Base-by-base conservation (phyloP, 768 basidiomycete species). In the Xerocomellus intermedius region DNA sequence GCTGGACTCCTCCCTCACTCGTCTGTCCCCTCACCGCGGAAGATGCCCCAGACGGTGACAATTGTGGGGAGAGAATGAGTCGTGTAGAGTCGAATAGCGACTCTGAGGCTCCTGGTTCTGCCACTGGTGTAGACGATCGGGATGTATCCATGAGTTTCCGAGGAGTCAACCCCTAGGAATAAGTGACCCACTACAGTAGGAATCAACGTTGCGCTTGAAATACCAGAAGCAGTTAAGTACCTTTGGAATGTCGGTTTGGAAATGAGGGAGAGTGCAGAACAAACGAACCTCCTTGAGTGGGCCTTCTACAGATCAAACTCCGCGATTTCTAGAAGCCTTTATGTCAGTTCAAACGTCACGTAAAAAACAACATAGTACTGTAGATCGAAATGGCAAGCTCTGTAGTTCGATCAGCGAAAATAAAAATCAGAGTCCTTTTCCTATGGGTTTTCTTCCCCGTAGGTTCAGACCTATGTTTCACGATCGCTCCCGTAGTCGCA, bases 51-150 rank as follows among this genome's bases (percentile, higher is more conserved):
- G 57, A 41, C 10, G 50, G 46, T 2, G 59, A 47, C 14, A 37
- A 7, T 12, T 48, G 59, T 2, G 54, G 53, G 4, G 37, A n/a
- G 8, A 38, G 37, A 8, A 38, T 38, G n/a, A 38, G 37, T 38
- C 17, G 37, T 38, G 37, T 38, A n/a, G 59, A 53, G 26, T 37
- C 46, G n/a, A 58, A 39, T 5, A 32, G 9, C 7, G 49, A 55
- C 13, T 52, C 52, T 3, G 63, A 47, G 2, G 19, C 7, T n/a
- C 54, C 51, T n/a, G 24, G 28, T 42, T 55, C 55, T 14, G 45
- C 14, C 54, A 55, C 63, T 62, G 51, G 37, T 32, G 60, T 45
- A 33, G 48, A 51, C 9, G 52, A 53, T 42, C 57, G 61, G 16
- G 49, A 0, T 16, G 43, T 32, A 26, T 51, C 56, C 63, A 65